Conservation (phyloP, 257 asterid species). For the Plantago major region DNA sequence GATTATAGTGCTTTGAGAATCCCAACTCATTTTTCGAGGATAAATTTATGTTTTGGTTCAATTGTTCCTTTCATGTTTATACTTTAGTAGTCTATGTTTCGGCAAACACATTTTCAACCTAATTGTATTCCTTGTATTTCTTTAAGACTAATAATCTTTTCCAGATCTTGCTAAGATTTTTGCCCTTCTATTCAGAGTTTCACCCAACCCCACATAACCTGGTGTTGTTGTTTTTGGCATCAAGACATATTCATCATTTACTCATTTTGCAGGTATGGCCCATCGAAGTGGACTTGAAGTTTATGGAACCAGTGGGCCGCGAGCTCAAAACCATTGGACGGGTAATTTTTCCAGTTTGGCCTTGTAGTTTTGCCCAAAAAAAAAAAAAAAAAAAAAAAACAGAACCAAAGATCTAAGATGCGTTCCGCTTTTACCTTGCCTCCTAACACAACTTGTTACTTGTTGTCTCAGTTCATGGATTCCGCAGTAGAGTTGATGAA, state of each 20-base stretch:
- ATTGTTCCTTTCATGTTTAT: too few relatives aligned
- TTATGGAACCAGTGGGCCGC: constrained; percentile 88
- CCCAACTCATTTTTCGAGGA: too few relatives aligned
- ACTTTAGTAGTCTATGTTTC: too few relatives aligned
- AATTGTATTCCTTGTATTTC: too few relatives aligned
- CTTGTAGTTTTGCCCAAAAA: not conserved
- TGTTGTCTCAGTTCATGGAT: constrained; percentile 65
- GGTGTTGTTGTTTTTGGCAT: not conserved
- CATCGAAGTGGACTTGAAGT: constrained; percentile 76
- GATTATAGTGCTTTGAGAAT: too few relatives aligned
- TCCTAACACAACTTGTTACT: constrained; percentile 5
- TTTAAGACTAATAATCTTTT: not conserved
- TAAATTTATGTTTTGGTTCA: too few relatives aligned
- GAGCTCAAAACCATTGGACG: constrained; percentile 76
- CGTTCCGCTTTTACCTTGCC: not conserved
- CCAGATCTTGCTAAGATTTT: not conserved
- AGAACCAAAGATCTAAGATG: too few relatives aligned
- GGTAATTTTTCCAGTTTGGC: constrained; percentile 25
- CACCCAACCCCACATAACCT: constrained; percentile 1
- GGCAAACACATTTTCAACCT: too few relatives aligned
- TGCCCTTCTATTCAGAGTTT: not conserved
- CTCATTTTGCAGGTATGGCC: constrained; percentile 77
- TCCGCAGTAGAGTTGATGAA: constrained; percentile 80
- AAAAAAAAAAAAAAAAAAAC: not conserved
- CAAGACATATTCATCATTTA: not conserved